Conservation (phyloP, 2,329 filamentous ascomycete species). For the Fonsecaea erecta region DNA sequence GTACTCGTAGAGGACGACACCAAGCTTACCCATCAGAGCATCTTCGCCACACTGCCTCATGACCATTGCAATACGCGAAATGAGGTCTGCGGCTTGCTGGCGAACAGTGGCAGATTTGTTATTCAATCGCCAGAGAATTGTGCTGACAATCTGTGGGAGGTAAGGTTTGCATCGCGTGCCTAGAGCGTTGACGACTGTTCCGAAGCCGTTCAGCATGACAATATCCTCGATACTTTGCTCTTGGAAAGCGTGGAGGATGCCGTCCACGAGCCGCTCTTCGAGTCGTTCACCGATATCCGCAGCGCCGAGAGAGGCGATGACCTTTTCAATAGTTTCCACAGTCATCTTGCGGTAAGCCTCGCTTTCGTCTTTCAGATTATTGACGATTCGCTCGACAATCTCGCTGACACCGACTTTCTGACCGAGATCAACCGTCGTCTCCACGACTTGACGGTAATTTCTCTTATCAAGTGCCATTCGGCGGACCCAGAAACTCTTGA, state of each 20-base stretch:
- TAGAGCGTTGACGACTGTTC: slow-evolving; percentile 93
- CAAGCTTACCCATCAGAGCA: slow-evolving; percentile 91
- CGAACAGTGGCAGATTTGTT: slow-evolving; percentile 97
- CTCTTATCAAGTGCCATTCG: slow-evolving; percentile 96
- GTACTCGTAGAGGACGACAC: slow-evolving; percentile 95
- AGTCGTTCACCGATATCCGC: slow-evolving; percentile 91
- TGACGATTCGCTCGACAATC: slow-evolving; percentile 90
- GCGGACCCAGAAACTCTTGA: slow-evolving; percentile 98
- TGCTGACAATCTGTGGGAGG: slow-evolving; percentile 93
- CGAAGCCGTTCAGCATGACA: slow-evolving; percentile 95
- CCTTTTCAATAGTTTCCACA: slow-evolving; percentile 95
- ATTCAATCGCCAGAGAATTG: slow-evolving; percentile 94
- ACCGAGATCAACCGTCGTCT: slow-evolving; percentile 94
- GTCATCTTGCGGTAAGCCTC: slow-evolving; percentile 99
- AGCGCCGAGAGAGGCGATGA: slow-evolving; percentile 88
- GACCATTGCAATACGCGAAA: slow-evolving; percentile 95
- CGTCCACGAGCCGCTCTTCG: slow-evolving; percentile 92
- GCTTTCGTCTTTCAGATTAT: slow-evolving; percentile 96
- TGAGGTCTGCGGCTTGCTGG: slow-evolving; percentile 94
- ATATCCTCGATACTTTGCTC: slow-evolving; percentile 97
- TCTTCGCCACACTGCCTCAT: slow-evolving; percentile 99
- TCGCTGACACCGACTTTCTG: slow-evolving; percentile 98
- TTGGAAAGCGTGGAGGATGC: slow-evolving; percentile 94
- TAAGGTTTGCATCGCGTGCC: slow-evolving; percentile 95
- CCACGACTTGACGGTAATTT: slow-evolving; percentile 96